phyloP scores from a whole-genome alignment of 163 green algal species.

The Chlamydomonas reinhardtii region DNA sequence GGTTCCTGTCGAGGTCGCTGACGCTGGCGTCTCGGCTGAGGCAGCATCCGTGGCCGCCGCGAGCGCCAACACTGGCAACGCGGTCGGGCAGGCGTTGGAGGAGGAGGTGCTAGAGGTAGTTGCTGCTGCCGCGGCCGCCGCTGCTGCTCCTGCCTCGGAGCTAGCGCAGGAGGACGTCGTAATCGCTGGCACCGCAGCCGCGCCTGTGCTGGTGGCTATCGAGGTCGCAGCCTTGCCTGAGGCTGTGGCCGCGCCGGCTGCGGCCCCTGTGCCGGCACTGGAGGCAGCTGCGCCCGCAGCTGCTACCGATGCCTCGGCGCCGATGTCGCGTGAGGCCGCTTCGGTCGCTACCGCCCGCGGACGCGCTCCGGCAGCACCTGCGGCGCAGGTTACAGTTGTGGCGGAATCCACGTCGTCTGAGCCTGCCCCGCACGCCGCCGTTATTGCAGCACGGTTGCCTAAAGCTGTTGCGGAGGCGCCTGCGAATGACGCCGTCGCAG shows the following conservation, averaged over 20 bases:
- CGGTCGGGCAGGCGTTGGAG: no score
- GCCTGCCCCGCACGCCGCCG: not conserved
- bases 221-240: not conserved
- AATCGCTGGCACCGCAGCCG: no score
- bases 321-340: no score
- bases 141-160: not conserved
- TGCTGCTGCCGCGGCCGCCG: no score
- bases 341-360: not conserved
- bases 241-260: not conserved
- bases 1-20: not conserved
- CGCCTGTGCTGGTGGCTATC: not conserved
- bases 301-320: not conserved
- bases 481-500: no score
- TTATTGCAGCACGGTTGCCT: no score
- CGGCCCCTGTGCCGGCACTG: not conserved
- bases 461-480: not conserved
- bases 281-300: not conserved
- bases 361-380: no score
- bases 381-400: not conserved
- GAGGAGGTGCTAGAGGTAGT: not conserved
- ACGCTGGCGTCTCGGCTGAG: no score
- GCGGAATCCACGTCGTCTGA: not conserved
- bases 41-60: no score
- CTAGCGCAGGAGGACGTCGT: not conserved
- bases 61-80: not conserved